Percentiles rank a stretch among this genome's conserved stretches.
Evolutionary conservation across 352 stramenopile species (phyloP).

Genomic region (Phytophthora uliginosa): DNA sequence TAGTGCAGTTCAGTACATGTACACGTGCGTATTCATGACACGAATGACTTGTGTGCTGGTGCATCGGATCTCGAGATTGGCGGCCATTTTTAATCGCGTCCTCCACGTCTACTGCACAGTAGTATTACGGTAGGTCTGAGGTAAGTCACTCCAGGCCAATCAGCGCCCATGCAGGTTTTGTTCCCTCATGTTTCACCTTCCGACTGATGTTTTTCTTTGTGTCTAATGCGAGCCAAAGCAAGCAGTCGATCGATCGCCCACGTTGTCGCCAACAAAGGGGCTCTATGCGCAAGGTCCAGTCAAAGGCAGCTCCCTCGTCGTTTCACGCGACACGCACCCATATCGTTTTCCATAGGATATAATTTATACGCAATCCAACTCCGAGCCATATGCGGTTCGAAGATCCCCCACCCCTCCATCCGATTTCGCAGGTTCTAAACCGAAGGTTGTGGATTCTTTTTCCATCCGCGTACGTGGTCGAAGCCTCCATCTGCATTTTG

Average conservation of each 20-base stretch:
- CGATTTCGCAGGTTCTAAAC: neutral
- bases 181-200: neutral
- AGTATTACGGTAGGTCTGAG: neutral
- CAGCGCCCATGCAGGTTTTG: neutral
- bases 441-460: slow-evolving; percentile 3
- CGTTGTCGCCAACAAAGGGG: neutral
- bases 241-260: neutral
- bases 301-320: neutral
- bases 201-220: neutral
- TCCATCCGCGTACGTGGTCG: neutral
- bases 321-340: neutral
- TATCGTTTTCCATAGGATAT: neutral
- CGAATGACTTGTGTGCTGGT: too few species aligned
- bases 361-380: neutral
- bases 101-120: too few species aligned
- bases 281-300: neutral
- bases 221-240: neutral
- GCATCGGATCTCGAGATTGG: too few species aligned
- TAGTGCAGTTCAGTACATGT: too few species aligned
- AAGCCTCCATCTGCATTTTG: neutral
- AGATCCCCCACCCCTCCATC: neutral
- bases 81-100: too few species aligned
- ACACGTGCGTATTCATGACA: neutral
- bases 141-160: neutral
- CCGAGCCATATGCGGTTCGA: neutral